phyloP scores from a whole-genome alignment of 179 eudicot species.

The Actinidia arguta region DNA sequence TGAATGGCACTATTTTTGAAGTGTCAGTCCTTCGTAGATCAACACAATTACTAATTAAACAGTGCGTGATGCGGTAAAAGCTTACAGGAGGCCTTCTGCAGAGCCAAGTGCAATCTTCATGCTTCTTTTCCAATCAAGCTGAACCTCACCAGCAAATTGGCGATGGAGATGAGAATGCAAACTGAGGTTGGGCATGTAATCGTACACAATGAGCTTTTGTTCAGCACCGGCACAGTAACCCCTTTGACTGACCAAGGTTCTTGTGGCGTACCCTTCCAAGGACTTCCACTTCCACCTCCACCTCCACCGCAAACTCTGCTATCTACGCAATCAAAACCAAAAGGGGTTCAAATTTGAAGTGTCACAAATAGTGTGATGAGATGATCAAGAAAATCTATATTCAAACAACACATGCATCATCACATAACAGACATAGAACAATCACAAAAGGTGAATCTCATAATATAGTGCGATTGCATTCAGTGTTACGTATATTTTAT shows the following conservation, averaged over 20 bases:
- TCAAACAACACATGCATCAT: no score
- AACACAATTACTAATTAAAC: no score
- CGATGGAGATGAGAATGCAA: constrained; percentile 61
- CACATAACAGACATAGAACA: no score
- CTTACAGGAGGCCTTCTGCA: constrained; percentile 59
- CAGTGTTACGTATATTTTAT: no score
- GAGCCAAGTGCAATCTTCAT: constrained; percentile 54
- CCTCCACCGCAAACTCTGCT: constrained; percentile 68
- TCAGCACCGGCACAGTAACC: constrained; percentile 56
- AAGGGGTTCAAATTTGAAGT: no score
- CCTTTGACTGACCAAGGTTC: constrained; percentile 50
- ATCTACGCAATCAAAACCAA: constrained; percentile 27
- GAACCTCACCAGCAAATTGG: constrained; percentile 46
- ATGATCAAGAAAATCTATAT: no score
- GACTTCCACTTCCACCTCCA: constrained; percentile 63
- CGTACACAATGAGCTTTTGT: constrained; percentile 59
- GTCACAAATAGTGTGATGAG: no score
- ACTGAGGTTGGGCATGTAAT: constrained; percentile 68
- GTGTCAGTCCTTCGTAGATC: no score
- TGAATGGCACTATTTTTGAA: no score
- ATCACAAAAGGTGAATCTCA: no score
- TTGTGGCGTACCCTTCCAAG: constrained; percentile 65
- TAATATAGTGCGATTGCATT: no score
- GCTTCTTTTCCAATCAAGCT: constrained; percentile 55
- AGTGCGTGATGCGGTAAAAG: neutral